phyloP scores from a whole-genome alignment of 2,329 filamentous ascomycete species.

The Cladobotryum protrusum region DNA sequence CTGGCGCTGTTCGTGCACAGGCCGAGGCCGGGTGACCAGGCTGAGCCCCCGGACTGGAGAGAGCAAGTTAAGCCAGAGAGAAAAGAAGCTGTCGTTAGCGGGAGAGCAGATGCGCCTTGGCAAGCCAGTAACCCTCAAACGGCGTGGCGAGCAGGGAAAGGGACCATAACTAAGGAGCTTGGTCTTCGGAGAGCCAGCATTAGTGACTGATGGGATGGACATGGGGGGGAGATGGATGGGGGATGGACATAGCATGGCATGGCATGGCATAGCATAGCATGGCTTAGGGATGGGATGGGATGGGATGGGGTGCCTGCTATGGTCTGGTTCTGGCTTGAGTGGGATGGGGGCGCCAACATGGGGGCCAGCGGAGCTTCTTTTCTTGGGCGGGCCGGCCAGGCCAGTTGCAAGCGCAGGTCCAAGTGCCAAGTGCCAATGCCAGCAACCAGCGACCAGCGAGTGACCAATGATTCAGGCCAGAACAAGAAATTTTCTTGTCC shows the following conservation, averaged over 20 bases:
- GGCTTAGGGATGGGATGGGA: background rate
- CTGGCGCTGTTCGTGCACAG: constrained; percentile 1
- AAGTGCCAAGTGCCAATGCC: constrained; percentile 1
- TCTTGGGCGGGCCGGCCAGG: constrained; percentile 7
- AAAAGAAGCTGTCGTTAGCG: background rate
- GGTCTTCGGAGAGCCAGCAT: too few relatives aligned
- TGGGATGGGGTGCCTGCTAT: background rate
- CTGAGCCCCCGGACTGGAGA: background rate
- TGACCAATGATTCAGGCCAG: too few relatives aligned
- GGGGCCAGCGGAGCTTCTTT: constrained; percentile 6
- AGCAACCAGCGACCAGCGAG: too few relatives aligned
- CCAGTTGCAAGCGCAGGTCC: too few relatives aligned
- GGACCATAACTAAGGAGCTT: too few relatives aligned
- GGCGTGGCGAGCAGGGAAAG: too few relatives aligned
- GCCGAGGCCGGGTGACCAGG: constrained; percentile 2
- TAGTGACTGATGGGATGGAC: background rate
- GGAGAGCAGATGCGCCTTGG: background rate
- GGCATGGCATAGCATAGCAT: background rate
- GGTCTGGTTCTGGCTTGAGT: background rate
- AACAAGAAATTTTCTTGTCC: background rate
- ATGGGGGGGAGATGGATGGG: background rate
- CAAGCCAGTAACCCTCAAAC: too few relatives aligned
- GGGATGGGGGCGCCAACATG: constrained; percentile 6
- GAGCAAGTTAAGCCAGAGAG: too few relatives aligned
- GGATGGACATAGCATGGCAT: background rate